A percentile compares a stretch with the other conserved stretches of the same genome.
Evolutionary conservation across 2,329 filamentous ascomycete genomes (phyloP).

Genomic region (Claviceps arundinis): DNA sequence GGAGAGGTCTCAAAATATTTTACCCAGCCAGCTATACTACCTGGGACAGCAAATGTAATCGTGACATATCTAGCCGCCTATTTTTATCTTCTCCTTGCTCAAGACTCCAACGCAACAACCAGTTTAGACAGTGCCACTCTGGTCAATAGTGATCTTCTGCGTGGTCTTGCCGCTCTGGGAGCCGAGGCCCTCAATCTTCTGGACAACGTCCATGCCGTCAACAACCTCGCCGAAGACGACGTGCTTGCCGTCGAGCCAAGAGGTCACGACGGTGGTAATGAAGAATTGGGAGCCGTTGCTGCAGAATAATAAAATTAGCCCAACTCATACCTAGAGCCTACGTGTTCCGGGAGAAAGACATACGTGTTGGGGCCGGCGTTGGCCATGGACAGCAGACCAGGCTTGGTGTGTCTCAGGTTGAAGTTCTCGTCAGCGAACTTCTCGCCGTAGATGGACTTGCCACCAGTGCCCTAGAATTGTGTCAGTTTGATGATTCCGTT

Average conservation of each 20-base stretch:
- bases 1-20: too few relatives aligned
- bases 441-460: conserved; percentile 12
- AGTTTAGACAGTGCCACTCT: conserved; percentile 34
- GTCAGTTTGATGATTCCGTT: too few relatives aligned
- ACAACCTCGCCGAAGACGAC: conserved; percentile 70
- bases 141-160: conserved; percentile 45
- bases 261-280: conserved; percentile 83
- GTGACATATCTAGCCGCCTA: conserved; percentile 1
- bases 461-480: conserved; percentile 9
- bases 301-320: neutral
- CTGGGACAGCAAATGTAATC: neutral
- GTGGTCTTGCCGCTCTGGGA: conserved; percentile 34
- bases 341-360: conserved; percentile 7
- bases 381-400: conserved; percentile 12
- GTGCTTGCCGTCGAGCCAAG: conserved; percentile 74
- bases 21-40: neutral
- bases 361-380: conserved; percentile 12
- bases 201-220: conserved; percentile 38
- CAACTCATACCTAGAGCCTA: conserved; percentile 2
- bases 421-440: conserved; percentile 12
- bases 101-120: neutral
- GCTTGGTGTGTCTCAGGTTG: conserved; percentile 9
- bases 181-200: conserved; percentile 47
- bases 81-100: neutral
- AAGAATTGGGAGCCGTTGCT: conserved; percentile 99